Conservation (phyloP, 257 asterid genomes). For the Cruciata laevipes region DNA sequence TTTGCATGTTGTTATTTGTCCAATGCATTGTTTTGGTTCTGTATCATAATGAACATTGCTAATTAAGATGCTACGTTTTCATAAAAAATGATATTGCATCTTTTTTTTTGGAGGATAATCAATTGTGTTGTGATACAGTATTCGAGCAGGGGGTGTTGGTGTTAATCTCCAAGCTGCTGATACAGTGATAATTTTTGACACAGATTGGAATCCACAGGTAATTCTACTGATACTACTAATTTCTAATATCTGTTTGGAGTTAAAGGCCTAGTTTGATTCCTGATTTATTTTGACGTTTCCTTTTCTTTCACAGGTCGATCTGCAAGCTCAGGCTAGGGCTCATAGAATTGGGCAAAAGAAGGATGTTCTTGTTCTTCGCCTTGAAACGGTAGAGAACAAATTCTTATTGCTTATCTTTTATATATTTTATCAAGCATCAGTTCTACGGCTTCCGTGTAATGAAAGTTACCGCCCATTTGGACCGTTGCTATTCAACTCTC, state of each 20-base stretch:
- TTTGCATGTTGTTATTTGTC: neutral
- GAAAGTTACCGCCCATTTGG: neutral
- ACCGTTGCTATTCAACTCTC: neutral
- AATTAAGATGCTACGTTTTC: neutral
- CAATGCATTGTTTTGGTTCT: neutral
- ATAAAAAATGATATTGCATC: neutral
- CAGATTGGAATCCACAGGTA: slow-evolving; percentile 99
- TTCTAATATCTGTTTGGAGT: slow-evolving; percentile 7
- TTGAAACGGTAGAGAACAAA: slow-evolving; percentile 68
- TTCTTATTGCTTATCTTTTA: slow-evolving; percentile 12
- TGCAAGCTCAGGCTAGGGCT: slow-evolving; percentile 99
- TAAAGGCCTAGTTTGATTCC: slow-evolving; percentile 4
- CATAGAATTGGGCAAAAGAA: slow-evolving; percentile 99
- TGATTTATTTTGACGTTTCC: neutral
- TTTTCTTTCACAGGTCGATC: slow-evolving; percentile 73
- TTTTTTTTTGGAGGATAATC: slow-evolving; percentile 21
- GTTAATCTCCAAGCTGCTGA: slow-evolving; percentile 99
- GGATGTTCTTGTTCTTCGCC: slow-evolving; percentile 96
- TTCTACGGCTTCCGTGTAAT: neutral
- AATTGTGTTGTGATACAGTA: slow-evolving; percentile 39
- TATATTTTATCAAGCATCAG: neutral
- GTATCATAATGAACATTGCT: neutral
- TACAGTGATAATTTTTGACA: slow-evolving; percentile 95
- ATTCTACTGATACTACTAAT: slow-evolving; percentile 16
- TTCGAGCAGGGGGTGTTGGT: slow-evolving; percentile 99